A percentile compares a stretch with the other conserved stretches of the same genome.
These are phyloP conservation scores for Diutina rugosa DNA, from an alignment of 1,139 yeast species.

Conservation along the genomic window DNA sequence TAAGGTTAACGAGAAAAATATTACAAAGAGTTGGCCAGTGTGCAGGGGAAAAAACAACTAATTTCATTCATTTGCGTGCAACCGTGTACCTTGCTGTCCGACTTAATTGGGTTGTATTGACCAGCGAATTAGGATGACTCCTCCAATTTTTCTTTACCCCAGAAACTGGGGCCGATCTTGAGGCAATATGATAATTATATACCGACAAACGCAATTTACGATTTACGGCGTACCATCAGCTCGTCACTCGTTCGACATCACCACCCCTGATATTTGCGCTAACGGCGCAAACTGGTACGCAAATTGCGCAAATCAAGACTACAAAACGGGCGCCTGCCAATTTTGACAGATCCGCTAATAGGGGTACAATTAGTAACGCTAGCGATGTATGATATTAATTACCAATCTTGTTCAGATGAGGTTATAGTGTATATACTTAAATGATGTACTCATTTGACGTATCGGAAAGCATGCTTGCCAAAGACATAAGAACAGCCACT, in stretches of 20 bases:
- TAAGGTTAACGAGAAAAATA: not conserved
- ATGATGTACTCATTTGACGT: not conserved
- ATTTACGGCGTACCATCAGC: not conserved
- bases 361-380: not conserved
- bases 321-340: not conserved
- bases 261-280: not conserved
- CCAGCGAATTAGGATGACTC: too few relatives aligned
- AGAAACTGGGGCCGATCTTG: too few relatives aligned
- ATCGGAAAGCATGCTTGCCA: conserved; percentile 12
- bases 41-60: not conserved
- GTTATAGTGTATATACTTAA: not conserved
- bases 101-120: not conserved
- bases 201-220: not conserved
- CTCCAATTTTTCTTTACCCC: too few relatives aligned
- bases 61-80: not conserved
- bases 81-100: not conserved
- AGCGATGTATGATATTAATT: not conserved
- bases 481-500: conserved; percentile 73
- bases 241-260: not conserved
- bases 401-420: not conserved
- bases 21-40: not conserved
- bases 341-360: not conserved
- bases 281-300: not conserved
- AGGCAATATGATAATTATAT: too few relatives aligned
- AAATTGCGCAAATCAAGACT: not conserved